Evolutionary conservation across 2,329 filamentous ascomycete genomes (phyloP).

Genomic region (Thielaviopsis ethacetica): DNA sequence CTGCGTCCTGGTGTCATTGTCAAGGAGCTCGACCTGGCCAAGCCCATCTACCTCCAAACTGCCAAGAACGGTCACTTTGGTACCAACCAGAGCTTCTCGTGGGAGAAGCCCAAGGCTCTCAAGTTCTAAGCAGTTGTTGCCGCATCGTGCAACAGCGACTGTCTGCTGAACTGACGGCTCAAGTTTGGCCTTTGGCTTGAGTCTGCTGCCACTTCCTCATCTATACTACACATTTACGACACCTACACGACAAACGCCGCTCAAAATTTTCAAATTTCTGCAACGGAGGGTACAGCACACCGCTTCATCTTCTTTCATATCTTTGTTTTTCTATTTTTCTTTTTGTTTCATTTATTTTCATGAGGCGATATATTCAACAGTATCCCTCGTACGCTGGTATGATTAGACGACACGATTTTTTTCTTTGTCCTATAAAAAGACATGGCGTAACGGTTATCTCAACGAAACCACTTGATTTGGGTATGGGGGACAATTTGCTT

Average conservation of each 20-base stretch:
- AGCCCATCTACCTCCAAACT: conserved; percentile 95
- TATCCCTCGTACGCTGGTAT: conserved; percentile 19
- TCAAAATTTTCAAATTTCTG: conserved; percentile 1
- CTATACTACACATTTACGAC: not conserved
- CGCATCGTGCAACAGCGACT: not conserved
- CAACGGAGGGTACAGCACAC: conserved; percentile 12
- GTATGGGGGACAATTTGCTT: conserved; percentile 4
- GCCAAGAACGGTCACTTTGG: conserved; percentile 99
- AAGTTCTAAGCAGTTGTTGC: conserved; percentile 51
- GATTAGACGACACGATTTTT: conserved; percentile 23
- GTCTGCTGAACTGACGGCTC: not conserved
- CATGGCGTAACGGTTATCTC: conserved; percentile 28
- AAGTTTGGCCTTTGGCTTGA: conserved; percentile 6
- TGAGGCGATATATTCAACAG: conserved; percentile 26
- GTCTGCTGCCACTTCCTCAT: conserved; percentile 12
- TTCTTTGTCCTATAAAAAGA: conserved; percentile 19
- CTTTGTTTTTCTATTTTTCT: conserved; percentile 3
- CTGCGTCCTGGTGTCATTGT: conserved; percentile 96
- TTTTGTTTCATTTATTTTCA: conserved; percentile 11
- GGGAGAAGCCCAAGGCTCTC: conserved; percentile 95
- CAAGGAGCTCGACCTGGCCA: conserved; percentile 84
- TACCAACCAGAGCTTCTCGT: conserved; percentile 92
- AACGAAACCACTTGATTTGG: conserved; percentile 23
- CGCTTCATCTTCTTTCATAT: conserved; percentile 12
- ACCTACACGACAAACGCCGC: not conserved